Evolutionary conservation across 2,329 filamentous ascomycete species (phyloP), one percentile per base, ranked within the genome.

Genomic region (Alternaria brassicicola): DNA sequence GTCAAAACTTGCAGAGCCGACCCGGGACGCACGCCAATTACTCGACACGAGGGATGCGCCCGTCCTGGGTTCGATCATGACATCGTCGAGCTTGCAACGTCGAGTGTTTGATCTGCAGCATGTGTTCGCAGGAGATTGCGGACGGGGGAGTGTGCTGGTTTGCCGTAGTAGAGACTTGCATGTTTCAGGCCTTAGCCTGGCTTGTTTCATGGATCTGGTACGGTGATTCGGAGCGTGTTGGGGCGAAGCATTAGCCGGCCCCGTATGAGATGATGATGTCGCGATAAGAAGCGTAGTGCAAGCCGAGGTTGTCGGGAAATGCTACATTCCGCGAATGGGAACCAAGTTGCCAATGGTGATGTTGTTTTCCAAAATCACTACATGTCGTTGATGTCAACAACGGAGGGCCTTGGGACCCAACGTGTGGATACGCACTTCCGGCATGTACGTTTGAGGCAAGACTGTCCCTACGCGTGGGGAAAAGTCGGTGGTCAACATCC

Each of bases 11-110:
- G 51, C 59, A 61, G 50, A 61, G 48, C 38, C 54, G 54, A 38
- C 48, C 54, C 54, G 54, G 48, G 54, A 57, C 30, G 61, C 57
- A 63, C 50, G 61, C 52, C 50, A 59, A 57, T 61, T 63, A 63
- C 61, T 65, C 60, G 59, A 53, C 62, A 65, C 45, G 52, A 50
- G 41, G 39, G 30, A 28, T 38, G 31, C 41, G n/a, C 17, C 28
- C 50, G 30, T 45, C 39, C 23, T 47, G 36, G 26, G 26, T 41
- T 49, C 36, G 46, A 23, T 49, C 38, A 30, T 38, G 43, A 31
- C 41, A 41, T 41, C 9, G 45, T 50, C 23, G 31, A 38, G 39
- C 43, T 41, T 21, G 48, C 36, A 45, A 54, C 49, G 25, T 21
- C 10, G 36, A 54, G 43, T 54, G 55, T 54, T 57, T 48, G 41